These are phyloP conservation scores for Talaromyces borbonicus DNA, from an alignment of 495 filamentous ascomycete species.

Conservation along the genomic window DNA sequence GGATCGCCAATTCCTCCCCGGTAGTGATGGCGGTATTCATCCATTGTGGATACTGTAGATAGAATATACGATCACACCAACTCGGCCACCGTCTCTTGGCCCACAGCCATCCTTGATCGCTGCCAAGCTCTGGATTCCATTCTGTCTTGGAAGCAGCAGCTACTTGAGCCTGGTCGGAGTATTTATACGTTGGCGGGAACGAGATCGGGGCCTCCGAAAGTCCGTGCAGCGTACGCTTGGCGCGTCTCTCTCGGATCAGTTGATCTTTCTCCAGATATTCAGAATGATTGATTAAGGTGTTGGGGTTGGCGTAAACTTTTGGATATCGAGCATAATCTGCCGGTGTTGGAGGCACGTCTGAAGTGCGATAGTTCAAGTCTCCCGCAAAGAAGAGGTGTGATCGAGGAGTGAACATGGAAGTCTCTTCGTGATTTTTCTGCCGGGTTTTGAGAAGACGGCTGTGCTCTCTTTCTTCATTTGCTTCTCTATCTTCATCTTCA, in stretches of 20 bases:
- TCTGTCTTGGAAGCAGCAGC: conserved; percentile 17
- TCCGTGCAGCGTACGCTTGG: conserved; percentile 61
- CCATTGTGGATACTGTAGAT: conserved; percentile 51
- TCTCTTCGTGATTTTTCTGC: conserved; percentile 5
- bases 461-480: conserved; percentile 26
- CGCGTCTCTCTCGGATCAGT: conserved; percentile 54
- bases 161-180: conserved; percentile 36
- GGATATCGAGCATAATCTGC: conserved; percentile 47
- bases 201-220: conserved; percentile 60
- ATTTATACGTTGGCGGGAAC: conserved; percentile 95
- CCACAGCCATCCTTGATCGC: conserved; percentile 65
- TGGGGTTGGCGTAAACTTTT: conserved; percentile 41
- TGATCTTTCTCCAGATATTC: conserved; percentile 69
- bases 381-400: conserved; percentile 79
- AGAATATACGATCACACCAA: conserved; percentile 91
- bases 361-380: conserved; percentile 91
- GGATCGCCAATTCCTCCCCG: conserved; percentile 23
- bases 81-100: conserved; percentile 74
- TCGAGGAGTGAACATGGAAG: conserved; percentile 57
- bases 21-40: conserved; percentile 12
- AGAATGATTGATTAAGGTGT: conserved; percentile 42
- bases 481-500: conserved; percentile 27
- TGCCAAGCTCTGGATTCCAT: conserved; percentile 19
- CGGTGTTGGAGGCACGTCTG: conserved; percentile 43
- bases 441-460: conserved; percentile 33